Conservation (phyloP, 129 eudicot genomes). For the Flaveria bidentis region DNA sequence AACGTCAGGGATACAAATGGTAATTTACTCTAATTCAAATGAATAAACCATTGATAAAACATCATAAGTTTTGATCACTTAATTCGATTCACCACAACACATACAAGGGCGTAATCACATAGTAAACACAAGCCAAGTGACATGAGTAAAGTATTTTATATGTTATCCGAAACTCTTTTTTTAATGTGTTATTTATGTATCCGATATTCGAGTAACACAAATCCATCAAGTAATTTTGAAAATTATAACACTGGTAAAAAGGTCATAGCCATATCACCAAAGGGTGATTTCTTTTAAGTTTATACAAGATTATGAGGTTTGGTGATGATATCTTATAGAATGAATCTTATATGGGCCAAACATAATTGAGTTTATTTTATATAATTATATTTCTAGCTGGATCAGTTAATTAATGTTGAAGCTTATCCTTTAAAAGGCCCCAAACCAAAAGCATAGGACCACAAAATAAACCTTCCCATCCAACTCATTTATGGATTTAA, state of each 20-base stretch:
- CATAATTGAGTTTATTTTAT: constrained; percentile 1
- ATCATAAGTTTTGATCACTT: no score
- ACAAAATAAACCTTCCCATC: constrained; percentile 16
- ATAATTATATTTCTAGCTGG: background rate
- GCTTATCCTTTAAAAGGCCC: background rate
- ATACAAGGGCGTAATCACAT: no score
- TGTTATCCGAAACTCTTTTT: background rate
- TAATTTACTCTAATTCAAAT: no score
- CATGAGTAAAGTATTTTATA: no score
- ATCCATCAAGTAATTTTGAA: background rate
- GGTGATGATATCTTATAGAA: background rate
- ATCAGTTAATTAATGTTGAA: background rate
- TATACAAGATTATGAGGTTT: background rate
- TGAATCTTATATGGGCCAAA: background rate
- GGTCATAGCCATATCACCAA: no score
- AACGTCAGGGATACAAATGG: no score
- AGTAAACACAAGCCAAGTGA: no score
- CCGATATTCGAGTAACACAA: background rate
- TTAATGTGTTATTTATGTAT: background rate
- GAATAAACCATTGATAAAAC: no score
- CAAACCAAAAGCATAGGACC: constrained; percentile 28
- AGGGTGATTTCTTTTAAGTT: background rate
- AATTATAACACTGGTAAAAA: background rate
- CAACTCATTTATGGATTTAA: background rate
- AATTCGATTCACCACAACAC: no score